Base-by-base conservation (phyloP, 177 flowering plant species). In the Telopea speciosissima region DNA sequence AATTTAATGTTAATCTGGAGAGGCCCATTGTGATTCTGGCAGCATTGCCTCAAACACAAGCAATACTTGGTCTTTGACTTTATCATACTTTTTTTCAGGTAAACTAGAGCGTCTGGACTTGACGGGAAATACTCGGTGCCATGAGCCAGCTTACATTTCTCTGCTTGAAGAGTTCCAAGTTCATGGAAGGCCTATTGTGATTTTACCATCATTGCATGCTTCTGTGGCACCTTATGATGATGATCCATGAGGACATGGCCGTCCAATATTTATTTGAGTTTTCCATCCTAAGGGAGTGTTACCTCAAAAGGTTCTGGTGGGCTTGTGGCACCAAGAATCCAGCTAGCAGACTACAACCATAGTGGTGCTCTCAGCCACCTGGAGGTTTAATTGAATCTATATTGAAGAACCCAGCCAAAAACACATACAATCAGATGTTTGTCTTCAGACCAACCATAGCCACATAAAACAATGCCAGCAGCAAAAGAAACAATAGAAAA, bases 71-170 rank as follows among this genome's bases (percentile, higher is more conserved):
- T 21, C n/a, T 7, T 58, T 58, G 23, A 21, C 61, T 16, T 64
- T 12, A 42, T 66, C 40, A 12, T 26, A 49, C 21, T 49, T 23
- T 62, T 22, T 11, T 70, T 56, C 77, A 90, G 95, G 90, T 68
- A 79, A 81, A 56, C 76, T 90, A 49, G 63, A 82, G 85, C 74
- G 54, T 64, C n/a, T 90, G 73, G 92, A 90, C 79, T 75, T 90
- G 74, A 85, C 80, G 17, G 95, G 90, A 66, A 87, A 87, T 65
- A n/a, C 14, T 19, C 71, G 67, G 70, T 80, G 75, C 28, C 67
- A 45, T 62, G 75, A 72, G 45, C 68, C 83, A 12, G 58, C 69
- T 72, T 69, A 73, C 67, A 69, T 22, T 45, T 75, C 86, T 13
- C 58, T 73, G 68, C 54, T 88, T 68, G 69, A 73, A 16, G 82